These are phyloP conservation scores for Vigna unguiculata DNA, from an alignment of 306 rosid species.

Conservation along the genomic window DNA sequence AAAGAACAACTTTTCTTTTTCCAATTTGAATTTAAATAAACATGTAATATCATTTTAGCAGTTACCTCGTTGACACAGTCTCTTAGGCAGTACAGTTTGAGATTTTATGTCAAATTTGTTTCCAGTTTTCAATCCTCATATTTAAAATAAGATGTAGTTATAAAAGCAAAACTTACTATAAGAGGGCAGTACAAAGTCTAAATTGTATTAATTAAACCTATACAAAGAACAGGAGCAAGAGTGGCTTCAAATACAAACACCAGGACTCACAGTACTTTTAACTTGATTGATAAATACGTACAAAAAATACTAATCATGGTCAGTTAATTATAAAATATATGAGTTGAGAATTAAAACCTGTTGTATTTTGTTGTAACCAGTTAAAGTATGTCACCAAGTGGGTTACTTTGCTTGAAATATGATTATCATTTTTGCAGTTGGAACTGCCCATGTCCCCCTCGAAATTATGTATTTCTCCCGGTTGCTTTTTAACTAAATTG, in stretches of 20 bases:
- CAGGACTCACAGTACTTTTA: conserved; percentile 14
- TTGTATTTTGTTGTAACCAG: background rate
- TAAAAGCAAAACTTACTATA: background rate
- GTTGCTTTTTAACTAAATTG: conserved; percentile 2
- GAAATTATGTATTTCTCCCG: conserved; percentile 2
- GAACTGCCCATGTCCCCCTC: background rate
- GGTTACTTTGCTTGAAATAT: background rate
- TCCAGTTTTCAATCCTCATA: background rate
- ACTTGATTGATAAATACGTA: conserved; percentile 2
- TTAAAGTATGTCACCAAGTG: too few relatives aligned
- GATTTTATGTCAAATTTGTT: background rate
- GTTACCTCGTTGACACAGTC: background rate
- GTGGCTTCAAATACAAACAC: conserved; percentile 25
- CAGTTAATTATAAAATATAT: conserved; percentile 16
- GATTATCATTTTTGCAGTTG: background rate
- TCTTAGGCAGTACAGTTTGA: background rate
- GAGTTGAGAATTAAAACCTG: background rate
- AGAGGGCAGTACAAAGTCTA: background rate
- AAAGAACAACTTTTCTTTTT: too few relatives aligned
- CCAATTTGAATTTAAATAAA: too few relatives aligned
- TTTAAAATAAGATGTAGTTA: background rate
- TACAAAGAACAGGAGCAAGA: conserved; percentile 16
- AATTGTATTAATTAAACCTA: conserved; percentile 6
- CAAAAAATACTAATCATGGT: background rate
- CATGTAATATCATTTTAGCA: too few relatives aligned